These are phyloP conservation scores for Dactylellina cionopaga DNA, from an alignment of 2,329 filamentous ascomycete species.

Conservation along the genomic window DNA sequence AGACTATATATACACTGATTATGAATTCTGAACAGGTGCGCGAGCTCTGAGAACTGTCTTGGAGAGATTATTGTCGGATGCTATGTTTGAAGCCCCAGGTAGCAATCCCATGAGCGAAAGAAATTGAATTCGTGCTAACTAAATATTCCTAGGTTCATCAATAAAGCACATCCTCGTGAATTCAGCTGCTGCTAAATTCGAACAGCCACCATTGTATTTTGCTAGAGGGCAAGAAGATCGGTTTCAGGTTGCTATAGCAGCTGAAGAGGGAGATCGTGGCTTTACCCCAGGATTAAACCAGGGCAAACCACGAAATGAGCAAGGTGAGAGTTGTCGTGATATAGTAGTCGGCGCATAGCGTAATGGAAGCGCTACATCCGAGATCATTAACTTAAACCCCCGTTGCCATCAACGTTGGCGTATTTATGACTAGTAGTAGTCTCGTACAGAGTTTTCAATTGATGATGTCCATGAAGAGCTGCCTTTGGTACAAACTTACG, in stretches of 20 bases:
- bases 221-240: constrained; percentile 65
- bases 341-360: too few relatives aligned
- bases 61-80: constrained; percentile 79
- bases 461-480: neutral
- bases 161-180: constrained; percentile 68
- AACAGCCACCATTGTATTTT: constrained; percentile 66
- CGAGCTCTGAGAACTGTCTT: constrained; percentile 81
- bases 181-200: constrained; percentile 64
- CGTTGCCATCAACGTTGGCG: too few relatives aligned
- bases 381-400: too few relatives aligned
- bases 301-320: neutral
- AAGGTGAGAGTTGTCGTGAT: neutral
- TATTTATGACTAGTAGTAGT: too few relatives aligned
- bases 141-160: constrained; percentile 62
- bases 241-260: constrained; percentile 65
- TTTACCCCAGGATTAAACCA: neutral
- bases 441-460: too few relatives aligned
- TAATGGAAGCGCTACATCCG: too few relatives aligned
- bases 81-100: constrained; percentile 80
- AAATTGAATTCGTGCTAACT: neutral
- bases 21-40: constrained; percentile 61
- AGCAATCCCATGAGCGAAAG: constrained; percentile 4
- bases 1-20: neutral
- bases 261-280: constrained; percentile 64
- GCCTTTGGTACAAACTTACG: neutral